These are phyloP conservation scores for Paraurostyla sp. DNA, from an alignment of 73 alveolate genomes.

Conservation along the genomic window DNA sequence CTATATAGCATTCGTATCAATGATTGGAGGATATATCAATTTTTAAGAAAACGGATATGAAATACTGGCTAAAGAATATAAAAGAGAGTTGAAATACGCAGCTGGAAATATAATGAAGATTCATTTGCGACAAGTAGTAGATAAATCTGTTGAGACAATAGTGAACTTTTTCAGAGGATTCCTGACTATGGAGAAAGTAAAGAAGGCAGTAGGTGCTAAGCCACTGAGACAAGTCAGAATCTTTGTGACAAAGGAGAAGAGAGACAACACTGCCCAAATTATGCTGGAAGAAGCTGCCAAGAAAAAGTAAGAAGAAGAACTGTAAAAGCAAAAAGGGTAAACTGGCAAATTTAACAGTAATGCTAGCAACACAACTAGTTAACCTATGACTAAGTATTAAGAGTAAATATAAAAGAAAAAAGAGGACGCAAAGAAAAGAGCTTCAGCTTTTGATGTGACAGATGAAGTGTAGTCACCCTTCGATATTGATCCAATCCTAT, in stretches of 20 bases:
- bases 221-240: background rate
- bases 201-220: background rate
- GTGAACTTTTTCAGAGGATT: constrained; percentile 63
- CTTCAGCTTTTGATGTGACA: background rate
- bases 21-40: constrained; percentile 78
- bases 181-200: constrained; percentile 38
- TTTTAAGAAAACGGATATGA: constrained; percentile 84
- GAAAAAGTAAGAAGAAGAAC: constrained; percentile 16
- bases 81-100: constrained; percentile 72
- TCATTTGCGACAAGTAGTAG: constrained; percentile 74
- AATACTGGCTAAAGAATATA: constrained; percentile 81
- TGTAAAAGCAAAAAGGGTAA: background rate
- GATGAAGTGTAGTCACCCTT: background rate
- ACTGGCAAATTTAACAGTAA: background rate
- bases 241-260: constrained; percentile 9
- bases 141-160: constrained; percentile 64
- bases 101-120: constrained; percentile 80
- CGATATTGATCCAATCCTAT: constrained; percentile 25
- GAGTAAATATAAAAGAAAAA: background rate
- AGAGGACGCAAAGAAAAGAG: background rate
- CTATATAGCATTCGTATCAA: constrained; percentile 71
- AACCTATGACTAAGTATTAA: background rate
- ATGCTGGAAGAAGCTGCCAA: constrained; percentile 1
- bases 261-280: constrained; percentile 4
- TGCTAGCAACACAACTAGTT: too few relatives aligned